Conservation (phyloP, 768 basidiomycete genomes). For the Kwoniella sp. region DNA sequence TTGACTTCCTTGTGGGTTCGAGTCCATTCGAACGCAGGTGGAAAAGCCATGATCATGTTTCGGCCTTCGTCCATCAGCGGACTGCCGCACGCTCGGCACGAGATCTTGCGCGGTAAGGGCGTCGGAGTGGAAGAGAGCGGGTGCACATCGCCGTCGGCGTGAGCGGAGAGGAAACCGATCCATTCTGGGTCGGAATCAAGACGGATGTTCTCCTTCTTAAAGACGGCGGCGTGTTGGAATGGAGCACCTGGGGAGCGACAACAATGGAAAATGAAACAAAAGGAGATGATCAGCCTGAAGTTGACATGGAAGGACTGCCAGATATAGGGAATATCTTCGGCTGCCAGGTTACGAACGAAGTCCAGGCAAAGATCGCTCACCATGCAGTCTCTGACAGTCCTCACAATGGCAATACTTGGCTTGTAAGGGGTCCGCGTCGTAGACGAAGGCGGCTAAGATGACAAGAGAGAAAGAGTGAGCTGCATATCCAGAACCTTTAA, state of each 20-base stretch:
- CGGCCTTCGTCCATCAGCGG: constrained; percentile 47
- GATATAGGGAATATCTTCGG: no score
- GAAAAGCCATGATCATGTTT: constrained; percentile 52
- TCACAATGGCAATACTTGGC: constrained; percentile 49
- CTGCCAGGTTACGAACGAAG: background rate
- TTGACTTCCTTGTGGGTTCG: constrained; percentile 39
- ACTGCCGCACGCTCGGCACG: constrained; percentile 46
- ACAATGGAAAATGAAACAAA: background rate
- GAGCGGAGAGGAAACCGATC: constrained; percentile 48
- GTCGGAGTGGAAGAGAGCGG: constrained; percentile 42
- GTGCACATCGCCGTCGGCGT: constrained; percentile 50
- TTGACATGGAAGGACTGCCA: no score
- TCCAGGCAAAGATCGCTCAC: no score
- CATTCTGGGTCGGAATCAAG: constrained; percentile 39
- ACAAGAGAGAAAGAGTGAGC: background rate
- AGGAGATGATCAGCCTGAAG: no score
- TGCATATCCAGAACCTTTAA: background rate
- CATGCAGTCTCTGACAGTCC: constrained; percentile 49
- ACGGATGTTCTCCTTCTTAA: constrained; percentile 43
- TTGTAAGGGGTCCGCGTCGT: constrained; percentile 30
- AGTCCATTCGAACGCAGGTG: constrained; percentile 44
- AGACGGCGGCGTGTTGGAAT: constrained; percentile 43
- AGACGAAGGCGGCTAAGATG: constrained; percentile 38
- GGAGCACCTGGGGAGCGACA: constrained; percentile 34
- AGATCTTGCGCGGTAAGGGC: constrained; percentile 45